A percentile compares a stretch with the other conserved stretches of the same genome.
phyloP scores from a whole-genome alignment of 257 asterid genomes.

The Solanum dulcamara region DNA sequence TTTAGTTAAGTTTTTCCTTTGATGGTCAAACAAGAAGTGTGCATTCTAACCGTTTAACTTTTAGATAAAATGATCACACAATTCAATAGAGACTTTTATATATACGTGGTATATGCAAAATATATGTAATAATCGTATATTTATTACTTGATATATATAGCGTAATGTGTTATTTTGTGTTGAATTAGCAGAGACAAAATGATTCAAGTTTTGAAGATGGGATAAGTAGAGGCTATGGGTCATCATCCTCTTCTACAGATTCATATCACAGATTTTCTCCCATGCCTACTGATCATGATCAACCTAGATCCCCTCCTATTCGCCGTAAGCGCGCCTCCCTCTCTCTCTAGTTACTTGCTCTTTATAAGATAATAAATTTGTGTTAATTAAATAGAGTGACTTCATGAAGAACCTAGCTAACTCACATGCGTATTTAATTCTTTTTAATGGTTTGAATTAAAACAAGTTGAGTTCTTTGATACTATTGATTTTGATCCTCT shows the following conservation, averaged over 20 bases:
- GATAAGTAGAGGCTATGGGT: slow-evolving; percentile 32
- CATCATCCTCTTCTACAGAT: slow-evolving; percentile 67
- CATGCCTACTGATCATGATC: slow-evolving; percentile 29
- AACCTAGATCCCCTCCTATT: slow-evolving; percentile 52
- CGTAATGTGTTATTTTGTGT: not conserved
- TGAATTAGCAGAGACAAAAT: slow-evolving; percentile 38
- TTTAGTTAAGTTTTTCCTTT: not conserved
- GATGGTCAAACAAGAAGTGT: not conserved
- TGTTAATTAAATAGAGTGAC: not conserved
- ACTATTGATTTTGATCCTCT: not conserved
- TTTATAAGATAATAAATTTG: not conserved
- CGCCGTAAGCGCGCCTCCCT: slow-evolving; percentile 41
- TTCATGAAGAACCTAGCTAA: not conserved
- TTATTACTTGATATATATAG: not conserved
- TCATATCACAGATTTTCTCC: slow-evolving; percentile 26
- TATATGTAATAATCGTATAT: not conserved
- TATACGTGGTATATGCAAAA: not conserved
- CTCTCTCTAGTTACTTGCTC: not conserved
- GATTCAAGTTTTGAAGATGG: slow-evolving; percentile 13
- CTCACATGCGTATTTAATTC: not conserved
- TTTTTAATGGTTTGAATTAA: not conserved
- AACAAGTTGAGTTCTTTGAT: not conserved
- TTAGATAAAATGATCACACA: not conserved
- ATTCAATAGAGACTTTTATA: not conserved
- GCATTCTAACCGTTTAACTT: not conserved